These are phyloP conservation scores for Tilletia caries DNA, from an alignment of 1,284 basidiomycete genomes.

Conservation along the genomic window DNA sequence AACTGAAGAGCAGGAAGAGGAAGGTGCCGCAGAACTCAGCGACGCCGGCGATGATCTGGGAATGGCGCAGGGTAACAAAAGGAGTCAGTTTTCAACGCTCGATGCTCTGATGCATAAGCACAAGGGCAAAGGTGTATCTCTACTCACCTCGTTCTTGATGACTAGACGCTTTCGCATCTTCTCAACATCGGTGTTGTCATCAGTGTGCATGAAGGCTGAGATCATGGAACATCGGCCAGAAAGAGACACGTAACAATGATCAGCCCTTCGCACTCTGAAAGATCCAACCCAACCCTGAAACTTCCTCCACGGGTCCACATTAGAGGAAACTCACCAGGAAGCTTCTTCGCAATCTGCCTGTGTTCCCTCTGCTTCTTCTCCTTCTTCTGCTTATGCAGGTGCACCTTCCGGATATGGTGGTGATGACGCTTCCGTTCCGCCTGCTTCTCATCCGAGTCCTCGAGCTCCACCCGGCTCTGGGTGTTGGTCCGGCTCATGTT, in stretches of 20 bases:
- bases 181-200: neutral
- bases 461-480: neutral
- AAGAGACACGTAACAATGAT: neutral
- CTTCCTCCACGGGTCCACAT: neutral
- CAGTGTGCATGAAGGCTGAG: slow-evolving; percentile 9
- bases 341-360: neutral
- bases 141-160: slow-evolving; percentile 12
- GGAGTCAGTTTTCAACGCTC: neutral
- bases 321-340: neutral
- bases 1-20: slow-evolving; percentile 32
- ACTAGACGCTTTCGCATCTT: slow-evolving; percentile 4
- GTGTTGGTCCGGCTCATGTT: neutral
- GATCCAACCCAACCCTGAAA: too few species aligned
- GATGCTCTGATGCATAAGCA: too few species aligned
- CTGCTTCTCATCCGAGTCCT: neutral
- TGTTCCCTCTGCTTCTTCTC: slow-evolving; percentile 7
- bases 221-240: neutral
- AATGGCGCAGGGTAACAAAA: neutral
- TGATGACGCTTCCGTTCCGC: neutral
- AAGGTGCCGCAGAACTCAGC: slow-evolving; percentile 33
- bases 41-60: neutral
- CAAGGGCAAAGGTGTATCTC: too few species aligned
- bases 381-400: neutral
- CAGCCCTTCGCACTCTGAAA: too few species aligned
- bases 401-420: neutral